Evolutionary conservation across 257 asterid genomes (phyloP), one percentile per base, ranked within the genome.

Genomic region (Cinchona pubescens): DNA sequence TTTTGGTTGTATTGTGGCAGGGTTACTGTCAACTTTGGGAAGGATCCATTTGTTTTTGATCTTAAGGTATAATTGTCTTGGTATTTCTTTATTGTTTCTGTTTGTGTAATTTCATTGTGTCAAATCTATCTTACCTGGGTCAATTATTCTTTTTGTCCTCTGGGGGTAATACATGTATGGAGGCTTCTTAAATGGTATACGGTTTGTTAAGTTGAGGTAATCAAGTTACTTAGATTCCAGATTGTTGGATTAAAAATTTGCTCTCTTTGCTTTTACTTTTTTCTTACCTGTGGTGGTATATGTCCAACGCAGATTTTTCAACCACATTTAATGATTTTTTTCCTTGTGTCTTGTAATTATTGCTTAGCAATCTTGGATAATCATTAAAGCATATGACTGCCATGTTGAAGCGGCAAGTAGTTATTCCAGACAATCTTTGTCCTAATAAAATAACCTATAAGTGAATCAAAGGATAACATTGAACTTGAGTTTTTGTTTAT

Each of bases 1-100:
- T 61, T 75, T 69, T 80, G 81, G 76, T 80, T 49, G 76, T 27
- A 42, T 69, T 77, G 61, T 86, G 81, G 61, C 99, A 95, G 99
- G 94, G 87, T 95, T 59, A 79, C 89, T 10, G 92, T 92, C 67
- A 95, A 95, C 86, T 95, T 91, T 76, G 99, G 99, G 76, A 82
- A 92, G 83, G 88, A 79, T 71, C 93, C 89, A 75, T 95, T 90
- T 87, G 84, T 85, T 71, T 95, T 95, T 79, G 93, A 95, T 81
- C 75, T 92, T 53, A 88, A 90, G 87, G 98, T 93, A 84, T 83
- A 88, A 78, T 60, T 72, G 49, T 62, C 80, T 73, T 21, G 69
- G 56, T 76, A 53, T 73, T 45, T 69, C 42, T 46, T 72, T 0
- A 16, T 14, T 56, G 4, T 46, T 34, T 37, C 43, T 48, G 43